A percentile compares a stretch with the other conserved stretches of the same genome.
phyloP scores from a whole-genome alignment of 2,329 filamentous ascomycete genomes.

The Colletotrichum sp. region DNA sequence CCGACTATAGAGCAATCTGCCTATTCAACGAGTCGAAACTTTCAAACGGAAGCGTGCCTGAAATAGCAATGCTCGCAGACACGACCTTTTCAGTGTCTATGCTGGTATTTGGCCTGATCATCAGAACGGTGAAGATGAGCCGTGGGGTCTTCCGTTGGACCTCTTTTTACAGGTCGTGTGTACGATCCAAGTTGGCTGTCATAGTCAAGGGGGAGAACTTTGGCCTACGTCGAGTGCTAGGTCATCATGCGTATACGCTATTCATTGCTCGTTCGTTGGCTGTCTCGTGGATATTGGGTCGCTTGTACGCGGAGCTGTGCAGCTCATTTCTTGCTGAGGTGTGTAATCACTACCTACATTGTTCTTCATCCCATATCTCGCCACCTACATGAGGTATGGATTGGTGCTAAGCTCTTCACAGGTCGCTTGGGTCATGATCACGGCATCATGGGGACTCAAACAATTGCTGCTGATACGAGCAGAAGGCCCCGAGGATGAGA shows the following conservation, averaged over 20 bases:
- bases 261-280: background rate
- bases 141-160: background rate
- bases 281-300: background rate
- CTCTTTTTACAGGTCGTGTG: fast-evolving
- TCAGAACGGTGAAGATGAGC: background rate
- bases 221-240: background rate
- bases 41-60: background rate
- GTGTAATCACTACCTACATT: fast-evolving
- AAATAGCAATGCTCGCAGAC: background rate
- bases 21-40: background rate
- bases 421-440: background rate
- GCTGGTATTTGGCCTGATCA: background rate
- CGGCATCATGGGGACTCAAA: background rate
- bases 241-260: background rate
- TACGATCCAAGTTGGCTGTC: background rate
- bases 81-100: background rate
- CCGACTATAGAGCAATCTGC: background rate
- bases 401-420: background rate
- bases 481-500: background rate
- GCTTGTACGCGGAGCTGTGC: background rate
- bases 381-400: fast-evolving
- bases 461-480: fast-evolving
- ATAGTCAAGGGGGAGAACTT: background rate
- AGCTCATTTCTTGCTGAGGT: background rate
- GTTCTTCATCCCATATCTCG: fast-evolving